Conservation (phyloP, 2,329 filamentous ascomycete species). For the Ophiocordyceps camponoti-leonardi region DNA sequence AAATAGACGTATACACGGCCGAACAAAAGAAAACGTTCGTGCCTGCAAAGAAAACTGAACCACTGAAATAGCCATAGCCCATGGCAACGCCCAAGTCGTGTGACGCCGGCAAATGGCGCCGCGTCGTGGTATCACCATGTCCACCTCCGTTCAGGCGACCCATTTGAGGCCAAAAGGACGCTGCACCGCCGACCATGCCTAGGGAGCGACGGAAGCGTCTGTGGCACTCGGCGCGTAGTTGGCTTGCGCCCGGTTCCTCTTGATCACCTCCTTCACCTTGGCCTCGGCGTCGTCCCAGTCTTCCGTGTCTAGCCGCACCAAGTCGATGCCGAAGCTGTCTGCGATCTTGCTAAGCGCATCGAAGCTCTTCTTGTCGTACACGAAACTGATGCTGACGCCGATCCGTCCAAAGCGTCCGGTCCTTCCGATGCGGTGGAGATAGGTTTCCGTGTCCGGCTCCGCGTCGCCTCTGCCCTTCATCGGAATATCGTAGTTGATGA, state of each 20-base stretch:
- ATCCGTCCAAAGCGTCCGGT: conserved; percentile 94
- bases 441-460: conserved; percentile 85
- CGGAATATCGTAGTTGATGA: conserved; percentile 89
- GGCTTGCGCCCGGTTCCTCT: conserved; percentile 44
- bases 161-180: conserved; percentile 1
- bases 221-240: conserved; percentile 30
- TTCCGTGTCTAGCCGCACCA: conserved; percentile 63
- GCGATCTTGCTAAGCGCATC: conserved; percentile 65
- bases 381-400: conserved; percentile 88
- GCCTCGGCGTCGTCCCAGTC: conserved; percentile 88
- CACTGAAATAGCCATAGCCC: neutral
- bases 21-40: neutral
- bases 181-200: conserved; percentile 9
- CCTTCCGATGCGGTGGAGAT: conserved; percentile 92
- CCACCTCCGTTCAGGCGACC: neutral
- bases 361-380: conserved; percentile 74
- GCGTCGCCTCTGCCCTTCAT: conserved; percentile 60
- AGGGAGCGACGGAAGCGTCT: conserved; percentile 14
- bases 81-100: neutral
- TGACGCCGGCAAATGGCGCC: neutral
- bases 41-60: too few relatives aligned
- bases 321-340: conserved; percentile 60
- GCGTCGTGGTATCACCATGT: neutral
- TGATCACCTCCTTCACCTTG: conserved; percentile 66
- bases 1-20: too few relatives aligned